Conservation (phyloP, 202 grass and related monocot species). For the Digitaria exilis region DNA sequence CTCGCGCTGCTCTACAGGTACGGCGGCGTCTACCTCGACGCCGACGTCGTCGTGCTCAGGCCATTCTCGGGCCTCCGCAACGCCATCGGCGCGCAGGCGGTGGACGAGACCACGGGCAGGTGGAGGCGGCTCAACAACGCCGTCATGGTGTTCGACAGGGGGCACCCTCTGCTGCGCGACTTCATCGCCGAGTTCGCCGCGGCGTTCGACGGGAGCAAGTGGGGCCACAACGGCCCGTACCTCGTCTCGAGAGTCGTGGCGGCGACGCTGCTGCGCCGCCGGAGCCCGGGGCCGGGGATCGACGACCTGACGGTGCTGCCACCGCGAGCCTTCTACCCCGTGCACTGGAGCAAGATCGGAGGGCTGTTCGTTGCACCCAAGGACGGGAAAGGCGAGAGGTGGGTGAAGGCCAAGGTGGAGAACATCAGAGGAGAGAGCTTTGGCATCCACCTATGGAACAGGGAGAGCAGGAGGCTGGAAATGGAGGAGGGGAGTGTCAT, state of each 20-base stretch:
- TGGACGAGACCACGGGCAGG: constrained; percentile 49
- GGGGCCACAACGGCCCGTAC: constrained; percentile 93
- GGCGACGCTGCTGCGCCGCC: constrained; percentile 26
- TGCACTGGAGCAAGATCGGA: constrained; percentile 72
- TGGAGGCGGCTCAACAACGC: constrained; percentile 89
- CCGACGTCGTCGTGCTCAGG: constrained; percentile 70
- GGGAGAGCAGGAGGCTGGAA: constrained; percentile 53
- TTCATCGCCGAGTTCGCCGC: constrained; percentile 81
- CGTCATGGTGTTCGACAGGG: constrained; percentile 74
- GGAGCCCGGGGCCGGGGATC: neutral
- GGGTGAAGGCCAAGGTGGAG: constrained; percentile 59
- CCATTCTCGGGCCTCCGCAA: constrained; percentile 58
- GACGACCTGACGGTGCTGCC: constrained; percentile 63
- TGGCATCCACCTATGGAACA: constrained; percentile 85
- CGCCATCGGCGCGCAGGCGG: constrained; percentile 71
- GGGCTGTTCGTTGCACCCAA: constrained; percentile 61
- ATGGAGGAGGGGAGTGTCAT: constrained; percentile 80
- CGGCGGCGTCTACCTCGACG: constrained; percentile 81
- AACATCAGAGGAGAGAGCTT: constrained; percentile 62
- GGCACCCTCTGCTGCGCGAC: constrained; percentile 64
- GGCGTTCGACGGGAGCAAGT: constrained; percentile 80
- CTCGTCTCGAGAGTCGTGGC: constrained; percentile 81
- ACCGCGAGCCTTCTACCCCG: constrained; percentile 78
- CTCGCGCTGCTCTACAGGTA: constrained; percentile 69
- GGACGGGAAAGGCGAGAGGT: constrained; percentile 34